These are phyloP conservation scores for Zygoascus bituminiphila DNA, from an alignment of 805 yeast genomes.

Conservation along the genomic window DNA sequence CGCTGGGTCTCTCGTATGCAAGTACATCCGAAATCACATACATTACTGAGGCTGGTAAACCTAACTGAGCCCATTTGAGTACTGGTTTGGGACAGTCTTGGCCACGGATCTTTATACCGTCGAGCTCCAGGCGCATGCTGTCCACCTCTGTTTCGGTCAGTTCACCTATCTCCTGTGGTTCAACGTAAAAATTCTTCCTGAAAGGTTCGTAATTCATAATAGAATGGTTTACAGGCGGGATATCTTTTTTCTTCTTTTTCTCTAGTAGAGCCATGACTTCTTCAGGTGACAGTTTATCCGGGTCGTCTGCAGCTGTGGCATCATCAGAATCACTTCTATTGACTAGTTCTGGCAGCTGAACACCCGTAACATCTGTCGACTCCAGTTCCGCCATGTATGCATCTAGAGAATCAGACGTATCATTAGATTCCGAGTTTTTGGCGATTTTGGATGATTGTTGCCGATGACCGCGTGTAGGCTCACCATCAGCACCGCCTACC, in stretches of 20 bases:
- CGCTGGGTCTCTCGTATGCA: conserved; percentile 58
- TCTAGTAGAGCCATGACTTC: conserved; percentile 27
- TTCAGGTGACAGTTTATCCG: conserved; percentile 23
- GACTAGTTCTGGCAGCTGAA: conserved; percentile 8
- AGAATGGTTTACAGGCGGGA: conserved; percentile 41
- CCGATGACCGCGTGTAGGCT: not conserved
- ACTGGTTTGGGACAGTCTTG: conserved; percentile 54
- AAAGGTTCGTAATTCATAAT: conserved; percentile 44
- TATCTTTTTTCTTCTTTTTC: conserved; percentile 41
- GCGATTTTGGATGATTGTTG: not conserved
- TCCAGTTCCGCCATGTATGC: conserved; percentile 33
- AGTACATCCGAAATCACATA: conserved; percentile 43
- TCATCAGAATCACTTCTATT: conserved; percentile 10
- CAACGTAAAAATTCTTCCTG: conserved; percentile 53
- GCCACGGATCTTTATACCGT: conserved; percentile 64
- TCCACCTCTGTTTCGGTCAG: conserved; percentile 50
- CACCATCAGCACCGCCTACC: not conserved
- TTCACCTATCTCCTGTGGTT: conserved; percentile 43
- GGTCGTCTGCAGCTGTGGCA: conserved; percentile 18
- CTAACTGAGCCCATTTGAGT: conserved; percentile 70
- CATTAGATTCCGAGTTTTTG: not conserved
- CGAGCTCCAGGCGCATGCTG: conserved; percentile 43
- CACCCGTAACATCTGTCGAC: not conserved
- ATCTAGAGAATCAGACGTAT: conserved; percentile 38
- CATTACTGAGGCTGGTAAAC: conserved; percentile 55